Percentiles rank a stretch among this genome's conserved stretches.
Evolutionary conservation across 2,329 filamentous ascomycete species (phyloP).

Genomic region (Aspergillus ustus): DNA sequence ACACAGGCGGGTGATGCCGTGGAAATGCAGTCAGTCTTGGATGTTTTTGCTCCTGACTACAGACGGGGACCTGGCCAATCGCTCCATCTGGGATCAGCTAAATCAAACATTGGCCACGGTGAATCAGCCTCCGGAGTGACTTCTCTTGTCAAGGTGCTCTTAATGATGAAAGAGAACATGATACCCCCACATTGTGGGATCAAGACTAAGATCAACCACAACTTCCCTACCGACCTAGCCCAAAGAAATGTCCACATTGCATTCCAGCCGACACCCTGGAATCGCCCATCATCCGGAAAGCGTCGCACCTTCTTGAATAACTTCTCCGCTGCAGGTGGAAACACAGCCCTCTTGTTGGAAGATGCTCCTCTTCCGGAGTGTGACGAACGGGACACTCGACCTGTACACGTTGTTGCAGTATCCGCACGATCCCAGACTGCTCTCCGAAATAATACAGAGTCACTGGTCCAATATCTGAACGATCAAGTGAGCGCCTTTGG

Average conservation of each 20-base stretch:
- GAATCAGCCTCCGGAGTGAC: conserved; percentile 64
- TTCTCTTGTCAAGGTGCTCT: conserved; percentile 41
- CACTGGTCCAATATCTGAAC: conserved; percentile 57
- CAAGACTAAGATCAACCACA: conserved; percentile 50
- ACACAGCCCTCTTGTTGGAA: conserved; percentile 69
- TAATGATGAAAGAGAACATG: conserved; percentile 43
- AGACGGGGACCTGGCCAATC: conserved; percentile 45
- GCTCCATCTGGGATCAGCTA: conserved; percentile 66
- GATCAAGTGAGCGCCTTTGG: conserved; percentile 20
- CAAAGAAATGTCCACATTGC: conserved; percentile 51
- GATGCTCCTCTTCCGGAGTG: conserved; percentile 55
- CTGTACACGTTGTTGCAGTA: conserved; percentile 62
- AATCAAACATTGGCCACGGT: conserved; percentile 68
- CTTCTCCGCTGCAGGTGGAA: conserved; percentile 73
- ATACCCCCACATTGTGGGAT: conserved; percentile 43
- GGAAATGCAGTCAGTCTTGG: conserved; percentile 79
- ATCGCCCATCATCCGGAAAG: conserved; percentile 31
- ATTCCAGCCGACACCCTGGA: conserved; percentile 51
- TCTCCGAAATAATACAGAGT: conserved; percentile 61
- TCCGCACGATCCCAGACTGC: conserved; percentile 52
- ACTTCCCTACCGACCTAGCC: conserved; percentile 49
- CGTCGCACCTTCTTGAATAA: conserved; percentile 64
- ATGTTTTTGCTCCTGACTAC: conserved; percentile 62
- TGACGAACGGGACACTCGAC: conserved; percentile 55
- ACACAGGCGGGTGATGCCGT: conserved; percentile 81